Evolutionary conservation across 2,329 filamentous ascomycete species (phyloP), one percentile per base, ranked within the genome.

Genomic region (Trichothecium roseum): DNA sequence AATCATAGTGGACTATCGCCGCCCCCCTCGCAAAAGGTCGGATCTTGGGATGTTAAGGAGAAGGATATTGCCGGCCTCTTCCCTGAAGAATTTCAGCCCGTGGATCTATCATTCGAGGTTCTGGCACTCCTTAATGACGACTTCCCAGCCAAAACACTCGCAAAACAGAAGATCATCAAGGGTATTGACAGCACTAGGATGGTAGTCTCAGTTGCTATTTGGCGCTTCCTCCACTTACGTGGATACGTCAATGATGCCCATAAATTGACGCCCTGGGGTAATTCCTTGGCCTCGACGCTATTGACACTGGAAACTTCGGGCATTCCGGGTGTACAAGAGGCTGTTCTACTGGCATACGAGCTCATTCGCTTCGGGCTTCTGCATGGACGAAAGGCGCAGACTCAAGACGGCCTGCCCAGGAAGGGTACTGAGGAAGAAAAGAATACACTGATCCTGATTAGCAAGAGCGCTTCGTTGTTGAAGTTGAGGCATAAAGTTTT

Each of bases 221-320:
- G 86, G 82, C 77, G 87, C 37, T 91, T 95, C 58, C 69, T 98
- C 16, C 85, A 94, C 52, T 69, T 96, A 33, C 78, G 88, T 40
- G 87, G 81, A 17, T 98, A 95, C 50, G 69, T 94, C 32, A 76
- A 91, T 46, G 69, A 78, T 34, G 67, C 74, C 32, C 89, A 96
- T 57, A 74, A 79, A 40, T 69, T 95, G 41, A 94, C 88, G 8
- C 60, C 66, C 8, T 94, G 87, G 86, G 91, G 89, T 13, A 77
- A 79, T 47, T 84, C 84, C 15, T 66, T 96, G 28, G 77, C 78
- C 20, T 73, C 74, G 20, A 79, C 83, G 4, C 62, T 94, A 64
- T 78, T 38, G 63, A 69, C 8, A 59, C 88, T 16, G 63, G 76
- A 43, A 70, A 74, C 30, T 66, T 66, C 62, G 33, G 57, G 64